These are phyloP conservation scores for Phytophthora palmivora DNA, from an alignment of 352 stramenopile species.

Conservation along the genomic window DNA sequence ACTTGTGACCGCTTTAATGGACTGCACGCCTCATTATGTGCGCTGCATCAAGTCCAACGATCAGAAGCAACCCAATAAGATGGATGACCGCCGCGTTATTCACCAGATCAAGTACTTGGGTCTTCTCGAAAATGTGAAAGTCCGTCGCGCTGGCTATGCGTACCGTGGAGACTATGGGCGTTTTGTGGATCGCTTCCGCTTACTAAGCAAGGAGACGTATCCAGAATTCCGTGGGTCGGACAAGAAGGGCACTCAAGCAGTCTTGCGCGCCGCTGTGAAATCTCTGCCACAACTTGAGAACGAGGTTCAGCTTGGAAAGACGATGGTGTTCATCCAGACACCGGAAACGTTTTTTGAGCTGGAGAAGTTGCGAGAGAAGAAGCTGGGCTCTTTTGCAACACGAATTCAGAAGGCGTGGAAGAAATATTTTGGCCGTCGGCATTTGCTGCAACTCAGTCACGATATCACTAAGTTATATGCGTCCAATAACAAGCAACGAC, in stretches of 20 bases:
- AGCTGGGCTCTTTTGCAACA: conserved; percentile 74
- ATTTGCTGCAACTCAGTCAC: conserved; percentile 83
- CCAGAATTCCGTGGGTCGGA: conserved; percentile 82
- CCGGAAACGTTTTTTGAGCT: conserved; percentile 91
- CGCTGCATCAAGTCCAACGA: conserved; percentile 94
- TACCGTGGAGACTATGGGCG: conserved; percentile 89
- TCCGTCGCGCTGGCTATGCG: conserved; percentile 82
- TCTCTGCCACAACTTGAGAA: conserved; percentile 70
- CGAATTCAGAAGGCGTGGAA: conserved; percentile 89
- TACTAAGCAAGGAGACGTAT: conserved; percentile 87
- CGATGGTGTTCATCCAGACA: conserved; percentile 93
- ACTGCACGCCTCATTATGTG: conserved; percentile 92
- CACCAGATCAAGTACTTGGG: conserved; percentile 92
- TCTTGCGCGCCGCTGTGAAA: conserved; percentile 82
- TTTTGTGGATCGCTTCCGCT: conserved; percentile 86
- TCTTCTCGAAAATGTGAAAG: conserved; percentile 90
- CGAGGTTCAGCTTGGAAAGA: conserved; percentile 89
- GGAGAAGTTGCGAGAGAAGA: conserved; percentile 88
- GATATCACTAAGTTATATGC: conserved; percentile 90
- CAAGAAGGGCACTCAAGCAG: conserved; percentile 85
- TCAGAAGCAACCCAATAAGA: conserved; percentile 84
- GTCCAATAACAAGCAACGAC: conserved; percentile 80
- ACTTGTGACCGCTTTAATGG: conserved; percentile 88
- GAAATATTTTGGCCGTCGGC: conserved; percentile 77
- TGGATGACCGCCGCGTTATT: conserved; percentile 86